Base-by-base conservation (phyloP, 2,329 filamentous ascomycete genomes). In the Talaromyces islandicus region DNA sequence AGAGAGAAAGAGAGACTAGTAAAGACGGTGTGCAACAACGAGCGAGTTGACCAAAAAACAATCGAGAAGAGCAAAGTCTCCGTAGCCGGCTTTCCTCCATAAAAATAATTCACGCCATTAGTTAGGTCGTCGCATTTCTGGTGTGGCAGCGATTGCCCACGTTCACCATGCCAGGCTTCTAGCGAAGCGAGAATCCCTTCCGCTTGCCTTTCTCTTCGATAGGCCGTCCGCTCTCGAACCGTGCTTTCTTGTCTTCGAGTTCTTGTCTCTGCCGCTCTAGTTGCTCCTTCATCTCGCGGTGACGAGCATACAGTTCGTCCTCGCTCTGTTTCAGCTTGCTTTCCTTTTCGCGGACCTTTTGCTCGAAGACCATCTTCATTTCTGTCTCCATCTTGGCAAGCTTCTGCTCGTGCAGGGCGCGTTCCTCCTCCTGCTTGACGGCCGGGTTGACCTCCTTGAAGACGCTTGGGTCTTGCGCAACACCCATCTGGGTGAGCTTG, bases 301-400 rank as follows among this genome's bases (percentile, higher is more conserved):
- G 94, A 70, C 94, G 89, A 67, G 94, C 92, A 74, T 97, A 97
- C 61, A 99, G 83, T 83, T 99, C 94, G 78, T 99, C 94, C 79
- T 99, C 94, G 83, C 92, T 96, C 82, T 97, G 94, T 83, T 96
- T 96, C 76, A 99, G 83, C 82, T 99, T 99, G 86, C 91, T 96
- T 81, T 99, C 94, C 84, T 99, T 99, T 80, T 99, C 94, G 67
- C 91, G 88, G 32, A 99, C 94, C 89, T 99, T 99, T 78, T 99
- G 94, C 78, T 97, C 94, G 91, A 99, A 99, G 69, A 99, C 94
- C 91, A 97, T 96, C 91, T 99, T 99, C 94, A 99, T 99, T 80
- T 99, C 94, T 73, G 92, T 88, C 80, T 99, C 94, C 94, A 99
- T 99, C 91, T 99, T 99, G 78, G 93, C 91, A 70, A 99, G 91